These are phyloP conservation scores for Heliamphora pulchella DNA, from an alignment of 179 eudicot species.

Conservation along the genomic window DNA sequence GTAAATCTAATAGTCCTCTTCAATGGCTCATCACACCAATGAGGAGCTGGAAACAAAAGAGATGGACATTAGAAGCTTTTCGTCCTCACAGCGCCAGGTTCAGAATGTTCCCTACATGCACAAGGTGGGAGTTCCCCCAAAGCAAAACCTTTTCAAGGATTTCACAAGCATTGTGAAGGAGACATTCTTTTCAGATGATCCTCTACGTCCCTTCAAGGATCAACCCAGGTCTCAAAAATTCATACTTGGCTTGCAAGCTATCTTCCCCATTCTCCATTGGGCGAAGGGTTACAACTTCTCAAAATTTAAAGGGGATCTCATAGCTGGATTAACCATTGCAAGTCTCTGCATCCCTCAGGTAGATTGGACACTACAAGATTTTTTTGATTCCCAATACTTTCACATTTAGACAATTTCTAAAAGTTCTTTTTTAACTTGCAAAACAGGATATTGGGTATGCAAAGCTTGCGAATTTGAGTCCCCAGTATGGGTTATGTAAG, in stretches of 20 bases:
- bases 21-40: conserved; percentile 30
- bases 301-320: conserved; percentile 46
- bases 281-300: conserved; percentile 33
- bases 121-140: conserved; percentile 46
- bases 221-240: conserved; percentile 39
- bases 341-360: conserved; percentile 71
- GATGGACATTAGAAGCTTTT: conserved; percentile 28
- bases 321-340: conserved; percentile 65
- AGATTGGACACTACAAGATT: neutral
- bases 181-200: conserved; percentile 53
- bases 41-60: conserved; percentile 31
- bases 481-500: conserved; percentile 60
- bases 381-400: no score
- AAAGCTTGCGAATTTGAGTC: conserved; percentile 54
- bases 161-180: conserved; percentile 40
- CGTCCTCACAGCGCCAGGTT: conserved; percentile 25
- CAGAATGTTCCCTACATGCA: conserved; percentile 22
- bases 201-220: conserved; percentile 49
- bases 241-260: conserved; percentile 49
- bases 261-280: conserved; percentile 63
- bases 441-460: conserved; percentile 61
- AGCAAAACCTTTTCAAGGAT: conserved; percentile 45
- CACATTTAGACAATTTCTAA: neutral
- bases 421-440: neutral
- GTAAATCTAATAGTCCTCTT: conserved; percentile 13